A percentile compares a stretch with the other conserved stretches of the same genome.
Evolutionary conservation across 2,329 filamentous ascomycete species (phyloP).

Genomic region (Ascochyta viciae-villosae): DNA sequence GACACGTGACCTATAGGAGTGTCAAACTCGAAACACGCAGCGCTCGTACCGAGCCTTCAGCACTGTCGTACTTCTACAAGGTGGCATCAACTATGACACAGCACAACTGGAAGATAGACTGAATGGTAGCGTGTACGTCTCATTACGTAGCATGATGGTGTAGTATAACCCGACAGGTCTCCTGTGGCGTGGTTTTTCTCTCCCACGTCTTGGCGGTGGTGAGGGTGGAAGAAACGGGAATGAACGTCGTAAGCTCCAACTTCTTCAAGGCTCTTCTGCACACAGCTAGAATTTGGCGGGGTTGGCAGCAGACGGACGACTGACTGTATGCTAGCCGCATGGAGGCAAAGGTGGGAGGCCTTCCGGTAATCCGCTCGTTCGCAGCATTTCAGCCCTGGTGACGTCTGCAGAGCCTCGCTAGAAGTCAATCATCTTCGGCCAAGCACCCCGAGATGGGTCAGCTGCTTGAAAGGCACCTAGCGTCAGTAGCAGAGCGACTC

Average conservation of each 20-base stretch:
- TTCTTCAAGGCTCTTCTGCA: slow-evolving; percentile 1
- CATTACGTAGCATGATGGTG: neutral
- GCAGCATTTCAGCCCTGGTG: slow-evolving; percentile 26
- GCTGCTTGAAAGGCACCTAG: slow-evolving; percentile 19
- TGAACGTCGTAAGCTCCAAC: neutral
- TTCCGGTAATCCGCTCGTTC: slow-evolving; percentile 26
- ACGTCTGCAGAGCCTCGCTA: slow-evolving; percentile 42
- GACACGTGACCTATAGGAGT: neutral
- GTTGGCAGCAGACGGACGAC: neutral
- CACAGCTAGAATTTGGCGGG: slow-evolving; percentile 1
- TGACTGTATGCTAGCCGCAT: slow-evolving; percentile 22
- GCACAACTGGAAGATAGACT: neutral
- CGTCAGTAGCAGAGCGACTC: slow-evolving; percentile 12
- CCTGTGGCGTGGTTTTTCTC: neutral
- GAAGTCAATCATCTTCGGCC: slow-evolving; percentile 22
- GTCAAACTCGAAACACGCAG: neutral
- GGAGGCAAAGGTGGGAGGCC: slow-evolving; percentile 13
- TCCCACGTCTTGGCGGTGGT: neutral
- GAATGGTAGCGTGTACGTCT: neutral
- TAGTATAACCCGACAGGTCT: neutral
- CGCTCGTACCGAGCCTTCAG: neutral
- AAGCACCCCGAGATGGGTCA: slow-evolving; percentile 24
- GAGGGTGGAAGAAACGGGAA: neutral
- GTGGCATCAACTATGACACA: neutral
- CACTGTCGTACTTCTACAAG: neutral